phyloP scores from a whole-genome alignment of 2,329 filamentous ascomycete genomes.

The Diaporthe australafricana region DNA sequence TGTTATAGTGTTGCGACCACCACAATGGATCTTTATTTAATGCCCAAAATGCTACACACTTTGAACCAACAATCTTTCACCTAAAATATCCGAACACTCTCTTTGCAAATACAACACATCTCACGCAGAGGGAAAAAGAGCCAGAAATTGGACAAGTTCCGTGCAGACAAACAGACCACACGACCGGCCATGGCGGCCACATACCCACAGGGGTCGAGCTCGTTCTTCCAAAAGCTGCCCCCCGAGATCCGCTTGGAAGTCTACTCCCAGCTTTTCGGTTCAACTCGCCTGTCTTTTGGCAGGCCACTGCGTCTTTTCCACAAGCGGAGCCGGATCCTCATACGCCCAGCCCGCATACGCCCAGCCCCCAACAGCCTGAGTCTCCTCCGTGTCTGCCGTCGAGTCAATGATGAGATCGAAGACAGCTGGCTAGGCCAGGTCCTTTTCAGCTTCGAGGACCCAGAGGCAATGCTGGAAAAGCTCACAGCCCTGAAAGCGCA shows the following conservation, averaged over 20 bases:
- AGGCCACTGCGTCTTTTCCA: background rate
- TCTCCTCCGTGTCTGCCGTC: background rate
- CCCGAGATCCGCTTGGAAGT: background rate
- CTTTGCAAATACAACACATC: background rate
- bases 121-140: background rate
- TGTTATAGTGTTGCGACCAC: too few relatives aligned
- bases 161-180: background rate
- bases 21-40: too few relatives aligned
- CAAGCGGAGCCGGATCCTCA: too few relatives aligned
- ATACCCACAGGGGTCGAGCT: background rate
- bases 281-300: background rate
- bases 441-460: background rate
- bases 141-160: background rate
- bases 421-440: slow-evolving; percentile 2
- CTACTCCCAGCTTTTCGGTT: background rate
- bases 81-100: background rate
- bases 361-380: background rate
- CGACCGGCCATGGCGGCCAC: background rate
- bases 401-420: background rate
- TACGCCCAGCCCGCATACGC: background rate
- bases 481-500: background rate
- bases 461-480: background rate
- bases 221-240: background rate
- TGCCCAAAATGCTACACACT: too few relatives aligned
- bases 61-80: background rate